Base-by-base conservation (phyloP, 2,329 filamentous ascomycete species). In the Fusarium albosuccineum region DNA sequence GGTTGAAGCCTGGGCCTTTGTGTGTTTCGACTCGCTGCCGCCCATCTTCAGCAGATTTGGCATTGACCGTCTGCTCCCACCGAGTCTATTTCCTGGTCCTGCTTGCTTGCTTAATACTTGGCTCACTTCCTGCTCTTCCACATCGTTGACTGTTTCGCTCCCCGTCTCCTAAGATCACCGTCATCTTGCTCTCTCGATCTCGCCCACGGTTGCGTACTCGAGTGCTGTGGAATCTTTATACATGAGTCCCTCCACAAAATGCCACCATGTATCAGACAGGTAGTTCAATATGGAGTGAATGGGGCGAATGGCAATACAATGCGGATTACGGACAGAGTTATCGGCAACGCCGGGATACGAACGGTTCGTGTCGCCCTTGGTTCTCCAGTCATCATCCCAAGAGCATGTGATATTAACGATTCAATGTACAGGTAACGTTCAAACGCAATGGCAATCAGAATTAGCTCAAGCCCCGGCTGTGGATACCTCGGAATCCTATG, bases 251-350 rank as follows among this genome's bases (percentile, higher is more conserved):
- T 52, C 60, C 70, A 57, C 70, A 74, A 73, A 60, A 74, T 74
- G 72, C 72, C 64, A 74, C 62, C 55, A 74, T 74, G 72, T 66
- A 72, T 67, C 55, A 64, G 55, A 63, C 69, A 60, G 64, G 59
- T 60, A 62, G 65, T 52, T 57, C 67, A 70, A 42, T 44, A 66
- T 70, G 66, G 65, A 55, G 64, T 54, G 56, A 57, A 34, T 74
- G 72, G 71, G 69, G 68, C 29, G 64, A 70, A 5, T 80, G 78
- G 78, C 62, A 64, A 16, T 78, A 68, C 69, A 70, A 72, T 26
- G 22, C 26, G 14, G 60, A 70, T 6, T 68, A 76, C 37, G 39
- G 63, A 13, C 65, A 71, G 56, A 72, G 75, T 46, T 79, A 75
- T 49, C 74, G 73, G 50, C 69, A 70, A 16, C 70, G 75, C 44